Conservation (phyloP, 164 flowering plant genomes). For the Euptelea pleiosperma region DNA sequence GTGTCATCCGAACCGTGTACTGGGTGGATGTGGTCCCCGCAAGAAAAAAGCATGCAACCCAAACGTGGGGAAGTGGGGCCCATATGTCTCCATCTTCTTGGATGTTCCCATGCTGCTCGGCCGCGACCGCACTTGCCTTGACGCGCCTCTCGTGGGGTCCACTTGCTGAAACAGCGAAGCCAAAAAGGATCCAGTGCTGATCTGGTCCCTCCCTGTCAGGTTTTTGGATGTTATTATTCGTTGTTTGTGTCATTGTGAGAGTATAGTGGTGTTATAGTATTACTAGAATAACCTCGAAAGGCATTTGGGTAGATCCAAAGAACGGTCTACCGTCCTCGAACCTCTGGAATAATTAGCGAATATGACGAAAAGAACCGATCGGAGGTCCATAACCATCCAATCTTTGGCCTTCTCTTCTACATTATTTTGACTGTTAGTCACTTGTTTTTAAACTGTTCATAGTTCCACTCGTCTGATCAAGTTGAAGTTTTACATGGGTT, state of each 20-base stretch:
- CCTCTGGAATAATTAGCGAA: too few species aligned
- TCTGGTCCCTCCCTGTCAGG: slow-evolving; percentile 2
- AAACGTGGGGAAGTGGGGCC: slow-evolving; percentile 12
- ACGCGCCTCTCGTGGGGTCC: background rate
- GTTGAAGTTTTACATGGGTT: too few species aligned
- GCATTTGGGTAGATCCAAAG: too few species aligned
- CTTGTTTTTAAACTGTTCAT: too few species aligned
- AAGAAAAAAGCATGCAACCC: slow-evolving; percentile 2
- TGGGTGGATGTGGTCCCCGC: background rate
- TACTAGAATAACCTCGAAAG: slow-evolving; percentile 4
- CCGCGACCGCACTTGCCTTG: background rate
- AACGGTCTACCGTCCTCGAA: too few species aligned
- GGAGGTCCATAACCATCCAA: too few species aligned
- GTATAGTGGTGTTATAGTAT: background rate
- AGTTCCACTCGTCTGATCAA: too few species aligned
- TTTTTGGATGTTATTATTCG: background rate
- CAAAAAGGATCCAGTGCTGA: background rate
- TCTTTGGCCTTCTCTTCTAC: too few species aligned
- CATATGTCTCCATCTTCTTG: slow-evolving; percentile 14
- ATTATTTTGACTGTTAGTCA: too few species aligned
- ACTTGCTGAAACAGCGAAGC: slow-evolving; percentile 6
- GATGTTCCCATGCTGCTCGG: too few species aligned
- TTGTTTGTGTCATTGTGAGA: too few species aligned
- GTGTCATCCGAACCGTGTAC: background rate
- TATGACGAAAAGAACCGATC: too few species aligned